Evolutionary conservation across 495 filamentous ascomycete species (phyloP).

Genomic region (Aspergillus nidulans): DNA sequence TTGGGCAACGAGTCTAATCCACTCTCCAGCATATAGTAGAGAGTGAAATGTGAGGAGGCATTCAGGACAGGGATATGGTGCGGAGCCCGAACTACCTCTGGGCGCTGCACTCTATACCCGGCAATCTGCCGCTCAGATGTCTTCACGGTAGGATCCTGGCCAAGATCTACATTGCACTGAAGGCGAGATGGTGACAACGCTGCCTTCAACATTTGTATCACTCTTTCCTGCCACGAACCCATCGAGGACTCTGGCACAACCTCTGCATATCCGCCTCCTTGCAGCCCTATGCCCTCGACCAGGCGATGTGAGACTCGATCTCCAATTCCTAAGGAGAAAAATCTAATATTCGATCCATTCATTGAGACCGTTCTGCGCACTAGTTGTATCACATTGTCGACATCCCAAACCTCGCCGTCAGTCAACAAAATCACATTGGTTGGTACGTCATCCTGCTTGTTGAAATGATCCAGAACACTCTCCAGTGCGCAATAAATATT

Average conservation of each 20-base stretch:
- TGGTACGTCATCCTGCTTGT: too few relatives aligned
- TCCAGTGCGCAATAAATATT: constrained; percentile 8
- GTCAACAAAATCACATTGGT: constrained; percentile 21
- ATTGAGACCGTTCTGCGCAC: constrained; percentile 1
- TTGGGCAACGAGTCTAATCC: too few relatives aligned
- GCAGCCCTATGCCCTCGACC: constrained; percentile 21
- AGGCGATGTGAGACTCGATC: constrained; percentile 21
- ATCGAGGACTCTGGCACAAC: constrained; percentile 9
- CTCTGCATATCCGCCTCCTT: constrained; percentile 22
- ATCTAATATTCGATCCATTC: constrained; percentile 6
- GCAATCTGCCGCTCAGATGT: too few relatives aligned
- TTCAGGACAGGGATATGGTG: too few relatives aligned
- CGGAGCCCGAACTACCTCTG: too few relatives aligned
- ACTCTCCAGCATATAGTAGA: too few relatives aligned
- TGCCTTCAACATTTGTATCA: background rate
- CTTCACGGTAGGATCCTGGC: too few relatives aligned
- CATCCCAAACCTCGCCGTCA: constrained; percentile 23
- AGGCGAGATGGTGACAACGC: too few relatives aligned
- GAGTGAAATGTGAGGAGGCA: too few relatives aligned
- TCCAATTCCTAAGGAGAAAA: constrained; percentile 26
- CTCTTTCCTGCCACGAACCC: background rate
- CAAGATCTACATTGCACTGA: too few relatives aligned
- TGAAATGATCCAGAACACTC: too few relatives aligned
- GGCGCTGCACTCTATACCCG: too few relatives aligned
- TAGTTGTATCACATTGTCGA: constrained; percentile 6